Evolutionary conservation across 2,329 filamentous ascomycete species (phyloP).

Genomic region (Aaosphaeria pasadenensis): DNA sequence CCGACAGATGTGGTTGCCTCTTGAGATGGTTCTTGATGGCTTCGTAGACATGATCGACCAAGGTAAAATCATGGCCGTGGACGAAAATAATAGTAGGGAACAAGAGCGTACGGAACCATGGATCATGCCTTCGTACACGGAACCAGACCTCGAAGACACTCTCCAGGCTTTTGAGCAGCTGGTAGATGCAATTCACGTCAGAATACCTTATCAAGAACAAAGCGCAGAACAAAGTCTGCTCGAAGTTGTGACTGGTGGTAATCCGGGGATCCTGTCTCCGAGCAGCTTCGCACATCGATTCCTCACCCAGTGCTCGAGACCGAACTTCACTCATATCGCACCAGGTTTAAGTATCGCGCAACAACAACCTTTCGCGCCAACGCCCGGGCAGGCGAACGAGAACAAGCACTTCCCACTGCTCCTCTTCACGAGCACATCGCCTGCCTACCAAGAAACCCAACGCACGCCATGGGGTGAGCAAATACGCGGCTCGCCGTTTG

Average conservation of each 20-base stretch:
- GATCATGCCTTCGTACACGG: neutral
- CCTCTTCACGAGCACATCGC: neutral
- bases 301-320: neutral
- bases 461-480: no score
- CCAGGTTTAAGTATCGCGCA: neutral
- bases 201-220: neutral
- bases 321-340: neutral
- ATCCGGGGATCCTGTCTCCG: neutral
- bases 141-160: neutral
- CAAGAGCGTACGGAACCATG: neutral
- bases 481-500: neutral
- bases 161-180: neutral
- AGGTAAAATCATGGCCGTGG: slow-evolving; percentile 4
- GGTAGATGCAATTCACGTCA: neutral
- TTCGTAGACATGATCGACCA: slow-evolving; percentile 8
- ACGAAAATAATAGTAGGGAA: neutral
- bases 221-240: neutral
- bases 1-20: slow-evolving; percentile 5
- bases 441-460: neutral
- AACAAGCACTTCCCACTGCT: neutral
- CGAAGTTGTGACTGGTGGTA: no score
- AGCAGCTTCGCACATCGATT: neutral
- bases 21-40: slow-evolving; percentile 8
- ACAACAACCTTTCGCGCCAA: neutral
- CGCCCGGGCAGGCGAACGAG: neutral